Base-by-base conservation (phyloP, 306 rosid species). In the Castanospermum australe region DNA sequence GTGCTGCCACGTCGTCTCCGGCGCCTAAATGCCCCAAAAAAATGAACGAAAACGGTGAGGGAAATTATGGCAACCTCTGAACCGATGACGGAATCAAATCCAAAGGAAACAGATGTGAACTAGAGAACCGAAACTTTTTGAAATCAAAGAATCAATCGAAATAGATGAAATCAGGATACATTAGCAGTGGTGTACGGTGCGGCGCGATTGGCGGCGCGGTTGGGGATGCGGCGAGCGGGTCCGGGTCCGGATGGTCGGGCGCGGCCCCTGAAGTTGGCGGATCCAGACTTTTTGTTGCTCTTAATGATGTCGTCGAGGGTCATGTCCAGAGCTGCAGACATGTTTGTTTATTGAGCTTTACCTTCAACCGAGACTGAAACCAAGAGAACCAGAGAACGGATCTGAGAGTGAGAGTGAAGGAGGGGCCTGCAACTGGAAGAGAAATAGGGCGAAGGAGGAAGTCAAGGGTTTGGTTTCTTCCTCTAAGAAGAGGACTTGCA, bases 1-100 rank as follows among this genome's bases (percentile, higher is more conserved):
- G 78, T 96, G 99, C 84, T 92, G 91, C 99, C 99, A 96, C 21
- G 92, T n/a, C 21, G 92, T 7, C 87, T 93, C 97, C 65, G 98
- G 96, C 70, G 96, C 98, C 99, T 96, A 73, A 75, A 83, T 57
- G 77, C 66, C 78, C 70, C 79, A 36, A 20, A 70, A 39, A 32
- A 5, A 2, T 28, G 32, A 68, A 6, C 32, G 28, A 44, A 50
- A 12, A 39, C 5, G 33, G 57, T 5, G 21, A 32, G 39, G 41
- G 12, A 56, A 59, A 32, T 55, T 33, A 66, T 7, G 3, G 24
- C 13, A 10, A 5, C 21, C 3, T 14, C 14, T 32, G 2, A 74
- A 17, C 6, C 5, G 4, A 73, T 2, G 4, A 42, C 4, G 2
- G 2, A 60, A 60, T 41, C 57, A 45, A 67, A 78, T 36, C 68